phyloP scores from a whole-genome alignment of 2,329 filamentous ascomycete genomes.

The Cercospora sesami region DNA sequence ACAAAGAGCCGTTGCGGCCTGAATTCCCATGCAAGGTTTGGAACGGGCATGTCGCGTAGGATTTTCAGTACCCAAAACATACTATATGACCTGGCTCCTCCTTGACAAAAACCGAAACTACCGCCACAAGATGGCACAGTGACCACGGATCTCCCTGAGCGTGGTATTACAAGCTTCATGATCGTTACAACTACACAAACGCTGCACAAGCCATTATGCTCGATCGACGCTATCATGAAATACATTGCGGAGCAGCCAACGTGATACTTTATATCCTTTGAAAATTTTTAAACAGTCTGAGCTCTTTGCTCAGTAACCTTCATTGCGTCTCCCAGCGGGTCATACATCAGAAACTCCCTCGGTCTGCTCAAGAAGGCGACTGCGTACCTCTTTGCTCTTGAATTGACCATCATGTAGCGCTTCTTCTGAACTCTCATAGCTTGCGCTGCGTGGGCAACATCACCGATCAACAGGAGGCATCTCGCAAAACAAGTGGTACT shows the following conservation, averaged over 20 bases:
- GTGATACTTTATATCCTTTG: too few relatives aligned
- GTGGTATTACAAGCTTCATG: background rate
- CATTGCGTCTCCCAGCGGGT: too few relatives aligned
- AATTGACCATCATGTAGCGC: too few relatives aligned
- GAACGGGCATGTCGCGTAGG: background rate
- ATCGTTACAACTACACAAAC: background rate
- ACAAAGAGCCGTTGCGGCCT: background rate
- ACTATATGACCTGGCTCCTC: background rate
- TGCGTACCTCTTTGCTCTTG: background rate
- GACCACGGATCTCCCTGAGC: background rate
- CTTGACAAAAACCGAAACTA: background rate
- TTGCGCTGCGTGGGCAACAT: background rate
- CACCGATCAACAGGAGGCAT: background rate
- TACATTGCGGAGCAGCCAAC: background rate
- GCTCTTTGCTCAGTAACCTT: too few relatives aligned
- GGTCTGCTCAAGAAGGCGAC: background rate
- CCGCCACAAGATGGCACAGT: background rate
- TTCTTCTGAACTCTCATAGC: background rate
- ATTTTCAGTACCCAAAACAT: background rate
- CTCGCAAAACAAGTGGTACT: background rate
- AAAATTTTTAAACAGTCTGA: too few relatives aligned
- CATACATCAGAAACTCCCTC: too few relatives aligned
- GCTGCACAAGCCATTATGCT: background rate
- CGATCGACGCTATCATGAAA: background rate
- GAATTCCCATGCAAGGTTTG: background rate